Evolutionary conservation across 306 rosid species (phyloP).

Genomic region (Begonia masoniana): DNA sequence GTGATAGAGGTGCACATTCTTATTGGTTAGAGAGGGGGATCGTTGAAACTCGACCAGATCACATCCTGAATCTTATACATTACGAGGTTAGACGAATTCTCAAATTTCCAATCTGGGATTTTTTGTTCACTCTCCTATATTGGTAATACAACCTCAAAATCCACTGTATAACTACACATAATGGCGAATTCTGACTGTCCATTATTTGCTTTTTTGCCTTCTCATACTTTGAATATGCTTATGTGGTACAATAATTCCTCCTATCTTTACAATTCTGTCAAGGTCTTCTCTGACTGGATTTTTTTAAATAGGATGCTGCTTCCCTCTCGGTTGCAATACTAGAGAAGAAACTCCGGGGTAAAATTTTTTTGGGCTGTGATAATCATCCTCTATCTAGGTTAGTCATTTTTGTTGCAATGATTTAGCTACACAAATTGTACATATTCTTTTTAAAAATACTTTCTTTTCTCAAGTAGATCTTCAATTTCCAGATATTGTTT

Average conservation of each 20-base stretch:
- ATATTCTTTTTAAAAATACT: no score
- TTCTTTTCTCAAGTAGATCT: no score
- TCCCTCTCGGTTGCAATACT: slow-evolving; percentile 65
- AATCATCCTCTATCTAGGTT: slow-evolving; percentile 95
- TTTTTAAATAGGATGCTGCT: slow-evolving; percentile 73
- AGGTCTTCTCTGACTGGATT: slow-evolving; percentile 5
- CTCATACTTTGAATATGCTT: no score
- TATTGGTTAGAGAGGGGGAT: slow-evolving; percentile 83
- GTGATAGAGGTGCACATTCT: slow-evolving; percentile 70
- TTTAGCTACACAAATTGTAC: no score
- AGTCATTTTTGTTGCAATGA: background rate
- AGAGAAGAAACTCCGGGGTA: slow-evolving; percentile 47
- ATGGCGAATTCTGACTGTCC: no score
- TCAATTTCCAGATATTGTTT: background rate
- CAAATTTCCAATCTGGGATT: no score
- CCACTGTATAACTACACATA: no score
- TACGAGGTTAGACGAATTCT: slow-evolving; percentile 52
- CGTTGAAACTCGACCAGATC: slow-evolving; percentile 73
- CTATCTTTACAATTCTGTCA: no score
- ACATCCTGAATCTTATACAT: slow-evolving; percentile 78
- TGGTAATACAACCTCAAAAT: no score
- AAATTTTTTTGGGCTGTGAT: slow-evolving; percentile 81
- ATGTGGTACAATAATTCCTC: no score
- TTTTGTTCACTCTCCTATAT: no score
- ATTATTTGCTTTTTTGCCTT: no score